Base-by-base conservation (phyloP, 495 filamentous ascomycete species). In the Neurospora sp. region DNA sequence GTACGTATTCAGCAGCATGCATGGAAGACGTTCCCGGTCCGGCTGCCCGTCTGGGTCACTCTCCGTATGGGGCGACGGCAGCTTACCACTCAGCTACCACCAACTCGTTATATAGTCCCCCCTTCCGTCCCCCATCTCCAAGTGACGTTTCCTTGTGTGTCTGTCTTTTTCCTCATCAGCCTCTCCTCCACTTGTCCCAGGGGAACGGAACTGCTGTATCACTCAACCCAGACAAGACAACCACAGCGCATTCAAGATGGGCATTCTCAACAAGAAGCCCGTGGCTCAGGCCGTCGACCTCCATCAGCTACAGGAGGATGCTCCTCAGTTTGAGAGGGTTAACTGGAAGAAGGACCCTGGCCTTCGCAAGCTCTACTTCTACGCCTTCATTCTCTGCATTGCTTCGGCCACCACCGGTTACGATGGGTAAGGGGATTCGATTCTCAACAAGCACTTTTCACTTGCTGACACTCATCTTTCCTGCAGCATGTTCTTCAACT, bases 361-460 rank as follows among this genome's bases (percentile, higher is more conserved):
- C 59, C 81, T 91, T 53, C 82, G 88, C 76, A 89, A 86, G 81
- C 87, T 91, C 10, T 89, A 89, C 79, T 85, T 85, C 74, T 88
- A 84, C 77, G 84, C 85, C 48, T 78, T 85, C 70, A 78, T 90
- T 59, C 85, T 90, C 42, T 90, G 87, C 71, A 76, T 91, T 74
- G 88, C 88, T 27, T 90, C 89, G 16, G 88, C 88, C 22, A 90
- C 87, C 65, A 88, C 87, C 59, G 90, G 90, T 79, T 92, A 91
- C 81, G 90, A 92, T 85, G 90, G 84, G 84, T 86, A 79, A 68
- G 78, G 48, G 14, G 31, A 31, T 38, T 40, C 20, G 10, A 27
- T 9, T 44, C 3, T 22, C n/a, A 20, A 48, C 3, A 20, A 41
- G 39, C 40, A 44, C 69, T 68, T 37, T 37, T 37, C 4, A 27